These are phyloP conservation scores for Coemansia furcata DNA, from an alignment of 192 early-diverging fungal species.

Conservation along the genomic window DNA sequence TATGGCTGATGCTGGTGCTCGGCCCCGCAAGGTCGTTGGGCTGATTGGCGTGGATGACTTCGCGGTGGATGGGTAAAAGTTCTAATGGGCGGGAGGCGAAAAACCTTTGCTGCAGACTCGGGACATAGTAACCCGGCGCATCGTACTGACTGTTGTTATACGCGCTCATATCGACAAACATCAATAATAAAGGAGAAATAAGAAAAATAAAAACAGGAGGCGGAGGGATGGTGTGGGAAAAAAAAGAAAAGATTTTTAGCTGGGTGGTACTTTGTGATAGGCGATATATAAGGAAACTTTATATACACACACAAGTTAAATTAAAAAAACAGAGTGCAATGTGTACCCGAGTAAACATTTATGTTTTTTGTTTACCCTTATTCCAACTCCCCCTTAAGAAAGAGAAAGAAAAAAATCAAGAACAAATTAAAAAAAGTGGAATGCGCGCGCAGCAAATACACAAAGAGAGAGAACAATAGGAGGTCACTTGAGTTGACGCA, in stretches of 20 bases:
- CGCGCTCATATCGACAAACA: not conserved
- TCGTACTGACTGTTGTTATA: not conserved
- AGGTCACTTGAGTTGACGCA: not conserved
- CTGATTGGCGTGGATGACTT: constrained; percentile 11
- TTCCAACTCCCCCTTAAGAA: not conserved
- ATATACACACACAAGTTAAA: not conserved
- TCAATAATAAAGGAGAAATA: not conserved
- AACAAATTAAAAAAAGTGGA: not conserved
- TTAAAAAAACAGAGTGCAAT: not conserved
- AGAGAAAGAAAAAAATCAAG: constrained; percentile 2
- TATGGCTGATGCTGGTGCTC: not conserved
- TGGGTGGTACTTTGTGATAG: too few species aligned
- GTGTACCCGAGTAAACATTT: not conserved
- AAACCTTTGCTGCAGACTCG: constrained; percentile 15
- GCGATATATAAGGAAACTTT: not conserved
- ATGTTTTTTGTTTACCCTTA: constrained; percentile 7
- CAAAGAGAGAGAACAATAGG: not conserved
- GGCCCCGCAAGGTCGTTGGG: not conserved
- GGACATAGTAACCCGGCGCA: not conserved
- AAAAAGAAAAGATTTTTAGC: not conserved
- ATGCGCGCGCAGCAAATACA: not conserved
- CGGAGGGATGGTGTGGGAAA: not conserved
- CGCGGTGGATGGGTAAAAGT: constrained; percentile 23
- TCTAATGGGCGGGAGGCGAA: constrained; percentile 19
- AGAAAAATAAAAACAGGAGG: not conserved